Conservation (phyloP, 305 asterid species). For the Fraxinus nigra region DNA sequence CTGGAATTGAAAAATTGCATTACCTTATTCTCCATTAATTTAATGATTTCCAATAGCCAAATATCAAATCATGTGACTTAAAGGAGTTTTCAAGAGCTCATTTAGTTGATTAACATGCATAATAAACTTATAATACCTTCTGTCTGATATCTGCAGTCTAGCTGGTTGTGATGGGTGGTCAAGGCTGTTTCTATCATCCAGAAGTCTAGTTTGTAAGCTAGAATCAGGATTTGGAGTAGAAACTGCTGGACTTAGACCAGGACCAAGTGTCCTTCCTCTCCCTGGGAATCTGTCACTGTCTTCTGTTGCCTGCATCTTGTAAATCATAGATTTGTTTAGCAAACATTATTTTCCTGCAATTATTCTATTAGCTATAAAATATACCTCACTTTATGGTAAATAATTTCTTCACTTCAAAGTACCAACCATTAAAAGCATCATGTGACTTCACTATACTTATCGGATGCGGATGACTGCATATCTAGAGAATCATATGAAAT, state of each 20-base stretch:
- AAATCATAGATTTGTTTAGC: constrained; percentile 11
- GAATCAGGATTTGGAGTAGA: constrained; percentile 54
- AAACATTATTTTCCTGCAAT: constrained; percentile 8
- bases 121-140: constrained; percentile 44
- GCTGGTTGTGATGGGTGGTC: constrained; percentile 43
- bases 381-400: not conserved
- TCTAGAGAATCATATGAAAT: constrained; percentile 10
- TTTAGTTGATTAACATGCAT: not conserved
- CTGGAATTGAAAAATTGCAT: not conserved
- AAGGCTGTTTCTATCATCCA: constrained; percentile 46
- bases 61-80: not conserved
- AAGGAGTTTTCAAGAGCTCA: not conserved
- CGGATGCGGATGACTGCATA: not conserved
- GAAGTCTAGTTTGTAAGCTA: constrained; percentile 72
- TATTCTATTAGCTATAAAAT: constrained; percentile 1
- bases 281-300: constrained; percentile 78
- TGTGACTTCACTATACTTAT: not conserved
- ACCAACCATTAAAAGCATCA: constrained; percentile 6
- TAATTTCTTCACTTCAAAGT: not conserved
- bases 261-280: constrained; percentile 69
- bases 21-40: not conserved
- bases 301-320: constrained; percentile 47
- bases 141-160: constrained; percentile 32
- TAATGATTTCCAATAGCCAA: constrained; percentile 13
- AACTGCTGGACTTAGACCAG: constrained; percentile 49